Percentiles rank a stretch among this genome's conserved stretches.
phyloP scores from a whole-genome alignment of 2,329 filamentous ascomycete species.

The Monosporascus cannonballus region DNA sequence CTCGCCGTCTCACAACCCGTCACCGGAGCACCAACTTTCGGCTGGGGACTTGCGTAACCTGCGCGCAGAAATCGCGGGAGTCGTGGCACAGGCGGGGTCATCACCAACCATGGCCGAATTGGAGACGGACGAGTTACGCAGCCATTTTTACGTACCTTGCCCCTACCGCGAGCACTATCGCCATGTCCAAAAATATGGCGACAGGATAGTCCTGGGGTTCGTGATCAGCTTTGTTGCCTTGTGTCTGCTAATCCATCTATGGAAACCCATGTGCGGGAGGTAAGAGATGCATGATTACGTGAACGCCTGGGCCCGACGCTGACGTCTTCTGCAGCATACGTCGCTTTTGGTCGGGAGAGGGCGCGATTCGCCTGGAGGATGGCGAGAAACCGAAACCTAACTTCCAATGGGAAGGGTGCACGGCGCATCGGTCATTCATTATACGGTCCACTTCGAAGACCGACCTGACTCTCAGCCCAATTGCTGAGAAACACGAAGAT shows the following conservation, averaged over 20 bases:
- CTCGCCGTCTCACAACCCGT: neutral
- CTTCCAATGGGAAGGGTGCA: neutral
- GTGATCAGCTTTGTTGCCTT: constrained; percentile 13
- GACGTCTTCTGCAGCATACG: constrained; percentile 11
- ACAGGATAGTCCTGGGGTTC: constrained; percentile 18
- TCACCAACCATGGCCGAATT: constrained; percentile 21
- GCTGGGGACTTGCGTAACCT: constrained; percentile 8
- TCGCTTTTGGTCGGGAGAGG: constrained; percentile 8
- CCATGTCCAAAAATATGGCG: constrained; percentile 19
- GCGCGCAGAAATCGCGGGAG: constrained; percentile 21
- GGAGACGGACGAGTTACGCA: constrained; percentile 19
- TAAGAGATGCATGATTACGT: constrained; percentile 7
- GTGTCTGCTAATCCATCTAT: constrained; percentile 18
- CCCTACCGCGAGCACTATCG: constrained; percentile 17
- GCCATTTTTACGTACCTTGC: constrained; percentile 20
- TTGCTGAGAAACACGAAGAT: no score
- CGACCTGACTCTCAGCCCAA: no score
- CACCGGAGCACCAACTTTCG: neutral
- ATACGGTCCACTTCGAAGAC: no score
- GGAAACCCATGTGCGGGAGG: constrained; percentile 15
- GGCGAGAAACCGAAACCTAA: constrained; percentile 6
- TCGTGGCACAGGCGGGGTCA: constrained; percentile 13
- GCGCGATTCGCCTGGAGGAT: constrained; percentile 18
- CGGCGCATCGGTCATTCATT: neutral
- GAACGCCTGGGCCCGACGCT: constrained; percentile 1